These are phyloP conservation scores for Lignosus rhinocerotis DNA, from an alignment of 1,284 basidiomycete genomes.

Conservation along the genomic window DNA sequence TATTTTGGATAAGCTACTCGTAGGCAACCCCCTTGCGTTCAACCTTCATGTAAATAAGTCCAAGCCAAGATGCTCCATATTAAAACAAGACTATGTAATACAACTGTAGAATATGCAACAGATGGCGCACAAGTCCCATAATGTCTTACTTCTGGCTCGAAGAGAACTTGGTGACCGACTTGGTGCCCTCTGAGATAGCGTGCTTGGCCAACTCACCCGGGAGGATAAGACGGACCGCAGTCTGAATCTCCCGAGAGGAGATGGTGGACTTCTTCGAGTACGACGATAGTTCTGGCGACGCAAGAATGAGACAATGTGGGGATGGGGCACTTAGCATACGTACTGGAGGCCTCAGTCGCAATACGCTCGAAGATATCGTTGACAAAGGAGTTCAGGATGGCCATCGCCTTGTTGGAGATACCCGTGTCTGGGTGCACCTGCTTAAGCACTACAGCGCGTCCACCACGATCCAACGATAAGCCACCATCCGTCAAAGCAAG, in stretches of 20 bases:
- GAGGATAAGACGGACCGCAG: constrained; percentile 70
- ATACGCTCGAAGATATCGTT: constrained; percentile 76
- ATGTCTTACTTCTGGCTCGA: constrained; percentile 29
- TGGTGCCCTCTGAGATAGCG: constrained; percentile 83
- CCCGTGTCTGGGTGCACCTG: constrained; percentile 78
- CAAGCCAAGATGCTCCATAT: constrained; percentile 18
- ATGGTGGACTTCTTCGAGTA: constrained; percentile 79
- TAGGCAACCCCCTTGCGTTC: background rate
- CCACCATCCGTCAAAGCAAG: too few species aligned
- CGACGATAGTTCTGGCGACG: constrained; percentile 55
- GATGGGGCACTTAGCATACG: constrained; percentile 29
- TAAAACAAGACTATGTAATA: constrained; percentile 21
- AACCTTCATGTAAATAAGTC: constrained; percentile 3
- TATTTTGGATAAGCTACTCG: background rate
- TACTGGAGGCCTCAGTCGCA: constrained; percentile 67
- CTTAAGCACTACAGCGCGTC: constrained; percentile 57
- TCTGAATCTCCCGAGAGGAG: constrained; percentile 76
- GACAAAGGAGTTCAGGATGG: constrained; percentile 72
- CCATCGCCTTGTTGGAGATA: constrained; percentile 80
- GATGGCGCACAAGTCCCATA: constrained; percentile 5
- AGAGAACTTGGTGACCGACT: constrained; percentile 44
- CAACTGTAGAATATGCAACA: constrained; percentile 22
- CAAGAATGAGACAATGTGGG: background rate
- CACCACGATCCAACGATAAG: too few species aligned
- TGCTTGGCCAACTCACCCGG: constrained; percentile 81